Conservation (phyloP, 1,284 basidiomycete genomes). For the Microbotryum saponariae region DNA sequence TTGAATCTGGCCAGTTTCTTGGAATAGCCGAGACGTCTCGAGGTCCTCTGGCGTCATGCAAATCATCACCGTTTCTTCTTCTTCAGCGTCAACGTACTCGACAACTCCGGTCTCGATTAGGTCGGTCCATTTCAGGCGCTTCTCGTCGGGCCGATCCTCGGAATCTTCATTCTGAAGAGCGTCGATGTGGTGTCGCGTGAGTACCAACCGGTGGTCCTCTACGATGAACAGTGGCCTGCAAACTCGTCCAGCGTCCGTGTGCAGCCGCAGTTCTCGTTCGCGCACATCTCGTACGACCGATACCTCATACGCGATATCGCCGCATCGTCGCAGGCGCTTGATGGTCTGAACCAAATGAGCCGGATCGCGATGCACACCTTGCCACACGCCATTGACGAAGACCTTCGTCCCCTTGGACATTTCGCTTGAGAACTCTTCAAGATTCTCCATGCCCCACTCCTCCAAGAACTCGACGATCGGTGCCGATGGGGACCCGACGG, state of each 20-base stretch:
- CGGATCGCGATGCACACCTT: constrained; percentile 96
- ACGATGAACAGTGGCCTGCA: constrained; percentile 96
- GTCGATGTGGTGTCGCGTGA: constrained; percentile 78
- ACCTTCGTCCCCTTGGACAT: constrained; percentile 83
- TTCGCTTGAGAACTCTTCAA: constrained; percentile 82
- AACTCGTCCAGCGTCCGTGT: constrained; percentile 94
- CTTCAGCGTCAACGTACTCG: constrained; percentile 94
- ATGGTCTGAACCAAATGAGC: constrained; percentile 86
- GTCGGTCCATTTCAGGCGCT: constrained; percentile 67
- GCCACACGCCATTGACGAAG: constrained; percentile 99
- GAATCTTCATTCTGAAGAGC: constrained; percentile 52
- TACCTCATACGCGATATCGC: constrained; percentile 92
- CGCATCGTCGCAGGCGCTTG: constrained; percentile 82
- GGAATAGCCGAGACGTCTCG: constrained; percentile 59
- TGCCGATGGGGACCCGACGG: constrained; percentile 90
- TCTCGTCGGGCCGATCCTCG: constrained; percentile 46
- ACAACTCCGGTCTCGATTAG: constrained; percentile 81
- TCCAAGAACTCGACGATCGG: constrained; percentile 98
- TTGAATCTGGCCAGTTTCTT: constrained; percentile 50
- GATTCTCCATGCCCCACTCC: constrained; percentile 90
- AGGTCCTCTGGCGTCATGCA: constrained; percentile 96
- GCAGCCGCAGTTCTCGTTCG: constrained; percentile 86
- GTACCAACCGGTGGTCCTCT: constrained; percentile 65
- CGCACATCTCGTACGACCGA: constrained; percentile 95
- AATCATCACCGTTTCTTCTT: constrained; percentile 99